Base-by-base conservation (phyloP, 1,284 basidiomycete genomes). In the Cutaneotrichosporon sp. region DNA sequence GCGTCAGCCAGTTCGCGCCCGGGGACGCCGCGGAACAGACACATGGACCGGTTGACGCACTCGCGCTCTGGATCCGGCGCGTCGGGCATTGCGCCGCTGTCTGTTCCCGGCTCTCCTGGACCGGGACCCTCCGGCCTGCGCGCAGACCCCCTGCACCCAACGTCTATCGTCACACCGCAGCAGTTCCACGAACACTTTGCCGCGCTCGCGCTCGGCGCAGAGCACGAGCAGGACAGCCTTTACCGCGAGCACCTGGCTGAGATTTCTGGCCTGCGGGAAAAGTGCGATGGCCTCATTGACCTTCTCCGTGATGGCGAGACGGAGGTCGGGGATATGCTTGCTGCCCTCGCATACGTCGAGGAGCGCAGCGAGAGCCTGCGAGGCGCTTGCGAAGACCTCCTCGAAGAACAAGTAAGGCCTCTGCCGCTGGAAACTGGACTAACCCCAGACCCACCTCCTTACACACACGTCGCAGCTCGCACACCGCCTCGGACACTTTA, bases 161-260 rank as follows among this genome's bases (percentile, higher is more conserved):
- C 23, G 80, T 84, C 68, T 75, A 84, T 97, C 41, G 81, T 85
- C 57, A 92, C 89, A 0, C 85, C 90, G 0, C 89, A 96, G 65
- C 88, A 93, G 63, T 94, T 96, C 74, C 90, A 92, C 67, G 92
- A 96, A 75, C 94, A 90, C 85, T 92, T 91, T 70, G 81, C 87
- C 0, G 79, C 86, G 37, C 84, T 96, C 46, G 90, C 94, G 59
- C 80, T 87, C 17, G 86, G 86, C 1, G 88, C 94, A 30, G 86
- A 90, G 13, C 88, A 90, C 65, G 88, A 87, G 57, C 91, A 94
- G 66, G 92, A 96, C 66, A 83, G 87, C 4, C 85, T 91, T 66
- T 94, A 93, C 69, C 81, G 88, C 36, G 83, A 85, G 1, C 88
- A 94, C 70, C 80, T 92, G 18, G 81, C 82, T 4, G 82, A 82